These are phyloP conservation scores for Pseudognaphalium luteoalbum DNA, from an alignment of 129 eudicot species.

Conservation along the genomic window DNA sequence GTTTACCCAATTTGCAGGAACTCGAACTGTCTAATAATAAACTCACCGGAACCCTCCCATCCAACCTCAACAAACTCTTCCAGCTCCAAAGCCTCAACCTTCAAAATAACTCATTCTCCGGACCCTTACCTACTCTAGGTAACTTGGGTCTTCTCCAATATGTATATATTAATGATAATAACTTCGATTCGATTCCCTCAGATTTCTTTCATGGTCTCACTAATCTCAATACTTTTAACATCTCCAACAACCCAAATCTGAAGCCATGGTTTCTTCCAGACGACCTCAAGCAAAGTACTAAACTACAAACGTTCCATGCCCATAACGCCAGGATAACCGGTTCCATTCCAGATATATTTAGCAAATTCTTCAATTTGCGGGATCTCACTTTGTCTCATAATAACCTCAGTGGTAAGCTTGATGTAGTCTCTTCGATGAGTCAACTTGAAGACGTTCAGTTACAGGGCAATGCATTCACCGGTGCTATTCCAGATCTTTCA, in stretches of 20 bases:
- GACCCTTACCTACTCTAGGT: conserved; percentile 44
- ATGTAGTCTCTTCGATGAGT: conserved; percentile 40
- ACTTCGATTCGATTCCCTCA: conserved; percentile 35
- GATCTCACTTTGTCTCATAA: conserved; percentile 38
- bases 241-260: background rate
- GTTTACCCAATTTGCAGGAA: background rate
- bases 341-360: conserved; percentile 41
- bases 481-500: conserved; percentile 21
- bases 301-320: conserved; percentile 28
- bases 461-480: conserved; percentile 43
- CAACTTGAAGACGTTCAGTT: conserved; percentile 46
- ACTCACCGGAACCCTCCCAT: conserved; percentile 44
- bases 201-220: conserved; percentile 38
- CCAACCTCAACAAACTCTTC: conserved; percentile 35
- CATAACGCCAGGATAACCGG: conserved; percentile 34
- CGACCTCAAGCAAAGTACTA: conserved; percentile 20
- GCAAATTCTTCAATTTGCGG: conserved; percentile 22
- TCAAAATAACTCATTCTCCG: conserved; percentile 38
- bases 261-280: background rate
- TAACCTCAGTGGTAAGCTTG: conserved; percentile 37
- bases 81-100: conserved; percentile 34
- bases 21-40: background rate
- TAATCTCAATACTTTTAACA: background rate
- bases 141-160: conserved; percentile 33
- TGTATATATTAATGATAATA: conserved; percentile 25